Base-by-base conservation (phyloP, 129 eudicot species). In the Flaveria linearis region DNA sequence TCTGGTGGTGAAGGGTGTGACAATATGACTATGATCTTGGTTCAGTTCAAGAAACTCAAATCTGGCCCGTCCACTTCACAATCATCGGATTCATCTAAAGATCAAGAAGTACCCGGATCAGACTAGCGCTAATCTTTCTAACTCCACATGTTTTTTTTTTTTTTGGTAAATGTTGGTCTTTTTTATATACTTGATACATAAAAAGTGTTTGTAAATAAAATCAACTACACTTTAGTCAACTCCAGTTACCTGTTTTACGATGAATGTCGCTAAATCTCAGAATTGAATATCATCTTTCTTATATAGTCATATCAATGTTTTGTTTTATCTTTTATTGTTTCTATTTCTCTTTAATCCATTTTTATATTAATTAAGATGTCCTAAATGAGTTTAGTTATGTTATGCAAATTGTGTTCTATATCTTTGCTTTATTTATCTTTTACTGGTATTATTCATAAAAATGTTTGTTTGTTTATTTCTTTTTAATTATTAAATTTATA, bases 21-120 rank as follows among this genome's bases (percentile, higher is more conserved):
- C 75, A 93, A 90, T 78, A 93, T 93, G 98, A 93, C 98, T 50
- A 93, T 93, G 97, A 90, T 93, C 71, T 45, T 93, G 63, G 88
- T 90, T 47, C 97, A 90, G 64, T 88, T 93, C 74, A 93, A 90
- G 77, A 88, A 87, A 69, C 84, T 82, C 5, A 42, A 65, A 56
- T 76, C 73, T 11, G 76, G 47, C 69, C 73, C 87, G 33, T 87
- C 86, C 16, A 73, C 82, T 28, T 71, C 80, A 69, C 86, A 84
- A 39, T 78, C 70, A 9, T 60, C 66, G 13, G 63, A 76, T 62
- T 28, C 76, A 67, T 80, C 80, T 60, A 57, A 80, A 57, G 80
- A 74, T 30, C 84, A 80, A 43, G 55, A 80, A 80, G 80, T 74
- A 49, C 84, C 84, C 2, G 64, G 22, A 46, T 74, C 75, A 80